Conservation (phyloP, 352 stramenopile species). For the Globisporangium abappressorium region DNA sequence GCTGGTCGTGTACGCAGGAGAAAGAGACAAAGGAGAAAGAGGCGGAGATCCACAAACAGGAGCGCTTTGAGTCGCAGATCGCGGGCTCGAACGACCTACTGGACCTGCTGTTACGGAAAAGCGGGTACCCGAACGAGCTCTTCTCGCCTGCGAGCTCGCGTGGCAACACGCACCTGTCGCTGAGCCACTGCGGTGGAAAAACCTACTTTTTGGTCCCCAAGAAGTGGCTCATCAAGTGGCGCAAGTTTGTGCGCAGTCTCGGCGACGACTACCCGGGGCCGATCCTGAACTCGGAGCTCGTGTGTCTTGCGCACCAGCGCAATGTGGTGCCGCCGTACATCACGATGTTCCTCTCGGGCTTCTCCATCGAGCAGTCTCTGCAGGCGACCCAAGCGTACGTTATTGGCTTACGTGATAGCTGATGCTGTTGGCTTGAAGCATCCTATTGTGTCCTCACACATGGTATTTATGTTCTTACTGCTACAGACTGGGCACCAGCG, state of each 20-base stretch:
- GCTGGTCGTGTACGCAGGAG: conserved; percentile 49
- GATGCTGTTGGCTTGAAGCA: not conserved
- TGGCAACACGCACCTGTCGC: conserved; percentile 52
- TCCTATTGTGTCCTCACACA: not conserved
- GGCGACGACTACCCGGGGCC: conserved; percentile 55
- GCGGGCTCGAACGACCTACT: conserved; percentile 58
- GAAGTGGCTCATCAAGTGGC: conserved; percentile 82
- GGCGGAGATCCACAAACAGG: conserved; percentile 43
- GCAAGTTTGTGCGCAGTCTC: conserved; percentile 68
- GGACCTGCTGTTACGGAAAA: conserved; percentile 75
- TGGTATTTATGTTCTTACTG: not conserved
- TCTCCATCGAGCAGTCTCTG: conserved; percentile 74
- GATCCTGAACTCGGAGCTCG: conserved; percentile 78
- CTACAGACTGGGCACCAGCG: conserved; percentile 40
- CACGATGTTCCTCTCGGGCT: conserved; percentile 84
- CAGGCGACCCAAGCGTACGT: conserved; percentile 71
- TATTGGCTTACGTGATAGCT: not conserved
- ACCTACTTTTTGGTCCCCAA: conserved; percentile 83
- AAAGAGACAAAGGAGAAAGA: conserved; percentile 54
- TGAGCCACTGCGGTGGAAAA: conserved; percentile 42
- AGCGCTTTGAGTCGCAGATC: conserved; percentile 68
- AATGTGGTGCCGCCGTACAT: conserved; percentile 82
- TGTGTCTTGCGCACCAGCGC: conserved; percentile 74
- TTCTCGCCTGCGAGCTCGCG: conserved; percentile 59
- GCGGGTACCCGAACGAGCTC: conserved; percentile 70